Conservation (phyloP, 139 green algal species). For the Mesotaenium endlicherianum region DNA sequence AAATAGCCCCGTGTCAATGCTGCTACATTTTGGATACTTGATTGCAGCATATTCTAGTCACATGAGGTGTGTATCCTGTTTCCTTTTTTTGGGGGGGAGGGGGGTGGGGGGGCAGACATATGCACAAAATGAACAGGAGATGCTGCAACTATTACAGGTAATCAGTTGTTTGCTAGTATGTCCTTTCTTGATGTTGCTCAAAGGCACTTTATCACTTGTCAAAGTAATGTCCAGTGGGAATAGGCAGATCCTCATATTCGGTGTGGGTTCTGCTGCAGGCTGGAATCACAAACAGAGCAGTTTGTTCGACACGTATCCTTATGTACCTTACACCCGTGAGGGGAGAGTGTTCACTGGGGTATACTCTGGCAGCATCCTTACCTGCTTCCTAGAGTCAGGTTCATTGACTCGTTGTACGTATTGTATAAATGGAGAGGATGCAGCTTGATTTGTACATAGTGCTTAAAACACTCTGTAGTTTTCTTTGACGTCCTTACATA, state of each 20-base stretch:
- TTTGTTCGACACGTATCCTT: conserved; percentile 8
- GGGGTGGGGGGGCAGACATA: neutral
- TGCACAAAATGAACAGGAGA: conserved; percentile 27
- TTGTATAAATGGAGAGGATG: too few species aligned
- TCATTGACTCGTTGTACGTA: neutral
- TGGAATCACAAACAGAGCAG: conserved; percentile 25
- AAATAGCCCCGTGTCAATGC: too few species aligned
- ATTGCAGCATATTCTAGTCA: neutral
- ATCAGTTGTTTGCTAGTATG: neutral
- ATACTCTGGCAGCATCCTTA: neutral
- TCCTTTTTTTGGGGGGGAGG: neutral
- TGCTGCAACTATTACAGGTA: conserved; percentile 33
- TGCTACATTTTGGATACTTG: neutral
- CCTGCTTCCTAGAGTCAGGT: neutral
- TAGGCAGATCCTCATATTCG: neutral
- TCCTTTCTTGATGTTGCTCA: neutral
- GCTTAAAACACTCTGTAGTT: neutral
- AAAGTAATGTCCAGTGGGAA: neutral
- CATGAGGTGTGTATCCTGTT: neutral
- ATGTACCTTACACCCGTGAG: neutral
- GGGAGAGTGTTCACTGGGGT: neutral
- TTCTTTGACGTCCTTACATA: neutral
- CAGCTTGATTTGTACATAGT: too few species aligned
- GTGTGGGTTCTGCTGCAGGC: neutral
- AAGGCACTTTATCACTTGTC: neutral